Conservation (phyloP, 2,329 filamentous ascomycete genomes). For the Talaromyces piceae region DNA sequence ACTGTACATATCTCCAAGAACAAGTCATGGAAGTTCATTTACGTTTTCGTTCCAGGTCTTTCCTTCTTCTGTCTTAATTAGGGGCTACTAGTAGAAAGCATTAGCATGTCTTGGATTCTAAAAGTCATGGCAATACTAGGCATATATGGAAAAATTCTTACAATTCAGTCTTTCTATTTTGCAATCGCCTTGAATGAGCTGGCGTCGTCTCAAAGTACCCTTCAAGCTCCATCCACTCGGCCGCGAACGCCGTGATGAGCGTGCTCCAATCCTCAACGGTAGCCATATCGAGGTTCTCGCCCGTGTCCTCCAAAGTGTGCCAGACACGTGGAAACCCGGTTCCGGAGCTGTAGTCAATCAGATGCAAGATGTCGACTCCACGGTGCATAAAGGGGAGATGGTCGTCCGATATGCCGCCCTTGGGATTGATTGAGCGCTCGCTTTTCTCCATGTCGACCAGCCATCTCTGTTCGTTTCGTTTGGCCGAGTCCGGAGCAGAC, state of each 20-base stretch:
- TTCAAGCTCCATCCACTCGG: slow-evolving; percentile 87
- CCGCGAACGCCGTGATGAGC: slow-evolving; percentile 74
- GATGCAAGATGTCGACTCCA: slow-evolving; percentile 80
- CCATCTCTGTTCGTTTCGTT: slow-evolving; percentile 46
- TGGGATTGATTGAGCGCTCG: slow-evolving; percentile 39
- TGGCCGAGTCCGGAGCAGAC: slow-evolving; percentile 39
- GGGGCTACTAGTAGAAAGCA: too few relatives aligned
- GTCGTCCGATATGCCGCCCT: slow-evolving; percentile 66
- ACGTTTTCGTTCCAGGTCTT: too few relatives aligned
- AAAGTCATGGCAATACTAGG: too few relatives aligned
- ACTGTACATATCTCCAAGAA: too few relatives aligned
- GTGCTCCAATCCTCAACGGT: slow-evolving; percentile 83
- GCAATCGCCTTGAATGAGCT: not conserved
- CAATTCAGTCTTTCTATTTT: slow-evolving; percentile 32
- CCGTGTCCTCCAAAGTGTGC: slow-evolving; percentile 81
- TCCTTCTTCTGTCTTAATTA: too few relatives aligned
- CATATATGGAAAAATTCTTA: too few relatives aligned
- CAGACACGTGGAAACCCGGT: slow-evolving; percentile 67
- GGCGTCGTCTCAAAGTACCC: slow-evolving; percentile 38
- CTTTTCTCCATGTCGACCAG: slow-evolving; percentile 57
- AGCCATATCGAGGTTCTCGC: slow-evolving; percentile 68
- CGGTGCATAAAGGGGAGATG: slow-evolving; percentile 83
- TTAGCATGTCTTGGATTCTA: too few relatives aligned
- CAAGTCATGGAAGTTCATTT: too few relatives aligned
- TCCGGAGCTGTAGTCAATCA: slow-evolving; percentile 63